Evolutionary conservation across 1,284 basidiomycete species (phyloP), one percentile per base, ranked within the genome.

Genomic region (Veloboletus limbatus): DNA sequence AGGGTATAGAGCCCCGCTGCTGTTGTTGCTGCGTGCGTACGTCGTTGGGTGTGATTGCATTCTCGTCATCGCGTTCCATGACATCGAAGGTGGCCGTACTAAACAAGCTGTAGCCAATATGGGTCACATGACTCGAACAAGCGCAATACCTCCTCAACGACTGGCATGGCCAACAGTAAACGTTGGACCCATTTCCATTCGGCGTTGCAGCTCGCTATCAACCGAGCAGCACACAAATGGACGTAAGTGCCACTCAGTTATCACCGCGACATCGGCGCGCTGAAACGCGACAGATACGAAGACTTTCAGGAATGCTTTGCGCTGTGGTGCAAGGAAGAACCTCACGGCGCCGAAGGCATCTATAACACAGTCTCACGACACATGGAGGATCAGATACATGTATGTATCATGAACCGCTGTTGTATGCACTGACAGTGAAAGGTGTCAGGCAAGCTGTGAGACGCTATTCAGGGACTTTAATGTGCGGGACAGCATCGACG

Each of bases 301-400:
- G 84, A 89, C 60, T 89, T 88, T 53, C 71, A 77, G 6, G 82
- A 87, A 67, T 88, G 87, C 59, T 89, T 89, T 57, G 74, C 85
- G 14, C 66, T 81, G 21, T 87, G 82, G 68, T 84, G 81, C 36
- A 81, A 87, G 54, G 84, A 87, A 54, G 79, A 86, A 52, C 82
- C 81, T 35, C 80, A 84, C 45, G 79, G 81, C 16, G 79, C 85
- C 6, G 74, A 77, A 24, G 77, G 76, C 3, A 79, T 83, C 5
- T 87, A 79, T 59, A 80, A 81, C 43, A 78, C 78, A 10, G 78
- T 88, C 17, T 79, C 82, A 3, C 70, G 78, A 49, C 83, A 85
- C 47, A 83, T 87, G 56, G 84, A 88, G 53, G 73, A 76, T 6
- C 72, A 78, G 43, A 82, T 79, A 41, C 74, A 78, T 45, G 85